Percentiles rank a stretch among this genome's conserved stretches.
phyloP scores from a whole-genome alignment of 768 basidiomycete species.

The Rhizopogon vesiculosus region DNA sequence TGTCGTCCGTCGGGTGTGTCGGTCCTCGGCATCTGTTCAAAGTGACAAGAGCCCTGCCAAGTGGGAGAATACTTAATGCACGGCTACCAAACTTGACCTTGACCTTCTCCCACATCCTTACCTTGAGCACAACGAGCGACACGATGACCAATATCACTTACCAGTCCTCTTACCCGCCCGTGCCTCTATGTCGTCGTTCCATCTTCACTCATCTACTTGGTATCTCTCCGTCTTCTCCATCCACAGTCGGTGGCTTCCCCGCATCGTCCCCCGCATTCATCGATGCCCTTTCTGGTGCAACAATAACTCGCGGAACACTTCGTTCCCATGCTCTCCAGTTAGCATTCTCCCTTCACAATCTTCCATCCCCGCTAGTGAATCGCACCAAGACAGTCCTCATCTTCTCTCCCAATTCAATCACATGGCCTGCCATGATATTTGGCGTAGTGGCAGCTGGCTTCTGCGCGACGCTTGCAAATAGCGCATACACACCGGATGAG shows the following conservation, averaged over 20 bases:
- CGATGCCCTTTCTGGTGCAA: constrained; percentile 55
- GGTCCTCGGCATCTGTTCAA: too few species aligned
- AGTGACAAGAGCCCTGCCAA: too few species aligned
- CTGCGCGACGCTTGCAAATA: constrained; percentile 69
- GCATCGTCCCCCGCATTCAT: constrained; percentile 52
- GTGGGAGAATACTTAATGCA: too few species aligned
- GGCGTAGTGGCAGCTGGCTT: constrained; percentile 59
- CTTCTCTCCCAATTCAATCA: constrained; percentile 65
- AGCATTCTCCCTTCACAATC: constrained; percentile 50
- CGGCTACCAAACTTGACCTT: too few species aligned
- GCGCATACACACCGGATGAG: constrained; percentile 62
- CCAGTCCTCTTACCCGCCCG: constrained; percentile 14
- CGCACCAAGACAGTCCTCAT: constrained; percentile 47
- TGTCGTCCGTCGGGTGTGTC: too few species aligned
- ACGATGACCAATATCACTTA: constrained; percentile 16
- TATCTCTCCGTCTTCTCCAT: constrained; percentile 9
- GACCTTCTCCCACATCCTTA: background rate
- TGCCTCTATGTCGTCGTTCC: constrained; percentile 20
- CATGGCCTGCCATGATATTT: constrained; percentile 45
- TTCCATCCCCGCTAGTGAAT: constrained; percentile 38
- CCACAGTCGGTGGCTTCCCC: constrained; percentile 38
- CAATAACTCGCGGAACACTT: constrained; percentile 52
- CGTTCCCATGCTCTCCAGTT: constrained; percentile 51
- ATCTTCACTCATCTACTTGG: constrained; percentile 28
- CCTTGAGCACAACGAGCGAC: background rate